Base-by-base conservation (phyloP, 495 filamentous ascomycete genomes). In the Niebla homalea region DNA sequence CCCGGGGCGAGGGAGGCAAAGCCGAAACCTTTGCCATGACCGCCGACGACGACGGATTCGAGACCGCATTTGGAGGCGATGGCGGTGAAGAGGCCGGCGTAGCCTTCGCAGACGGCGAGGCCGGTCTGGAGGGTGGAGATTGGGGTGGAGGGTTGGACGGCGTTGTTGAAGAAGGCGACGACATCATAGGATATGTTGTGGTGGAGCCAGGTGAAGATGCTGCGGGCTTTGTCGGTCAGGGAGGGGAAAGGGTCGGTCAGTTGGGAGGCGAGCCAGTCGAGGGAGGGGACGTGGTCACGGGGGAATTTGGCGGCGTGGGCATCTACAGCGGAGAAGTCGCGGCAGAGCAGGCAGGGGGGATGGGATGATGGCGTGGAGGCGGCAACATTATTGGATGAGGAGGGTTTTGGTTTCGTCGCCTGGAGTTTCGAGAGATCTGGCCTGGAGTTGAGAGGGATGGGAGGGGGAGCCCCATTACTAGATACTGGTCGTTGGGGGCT, bases 121-220 rank as follows among this genome's bases (percentile, higher is more conserved):
- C 92, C 92, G 1, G 74, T 70, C 16, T 74, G 68, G 12, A 96
- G 72, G 0, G 81, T 85, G 25, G 76, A 74, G 4, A 71, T 71
- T 0, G 87, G 80, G 5, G 80, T 84, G 22, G 77, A 76, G n/a
- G 77, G 70, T 53, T 78, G 67, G 35, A 93, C 70, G 48, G 64
- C 76, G 39, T 79, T 72, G 50, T 73, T 76, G 62, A 89, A 89
- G 70, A 95, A 92, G 38, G 77, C 72, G 35, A 78, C 67, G 5
- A 76, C 72, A 63, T 98, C 85, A 66, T 98, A 98, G 41, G 70
- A 69, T 52, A 98, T 79, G 59, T 96, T 97, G 64, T 98, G 83
- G 64, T 97, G 92, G 42, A 87, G 74, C 92, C 89, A 98, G 7
- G 87, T 85, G 64, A 98, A 98, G 51, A 98, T 83, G 8, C 74